Conservation (phyloP, 331 rosid species). For the Rosa hybrid region DNA sequence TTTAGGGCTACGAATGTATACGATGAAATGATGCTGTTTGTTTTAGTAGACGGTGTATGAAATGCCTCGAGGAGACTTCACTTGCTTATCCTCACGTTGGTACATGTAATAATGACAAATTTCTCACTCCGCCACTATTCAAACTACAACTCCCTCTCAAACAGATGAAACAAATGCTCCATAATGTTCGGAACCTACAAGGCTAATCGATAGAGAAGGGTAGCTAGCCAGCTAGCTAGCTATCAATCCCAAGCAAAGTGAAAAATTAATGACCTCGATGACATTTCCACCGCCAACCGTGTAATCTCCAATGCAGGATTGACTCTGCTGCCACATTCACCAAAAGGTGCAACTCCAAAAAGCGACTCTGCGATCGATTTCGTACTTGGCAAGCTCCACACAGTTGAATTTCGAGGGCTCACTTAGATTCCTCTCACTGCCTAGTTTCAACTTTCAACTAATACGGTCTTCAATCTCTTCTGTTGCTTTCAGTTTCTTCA, state of each 20-base stretch:
- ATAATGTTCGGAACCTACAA: background rate
- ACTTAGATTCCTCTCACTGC: constrained; percentile 11
- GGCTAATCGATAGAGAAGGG: background rate
- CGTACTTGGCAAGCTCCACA: background rate
- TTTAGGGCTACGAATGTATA: too few relatives aligned
- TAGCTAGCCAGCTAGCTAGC: background rate
- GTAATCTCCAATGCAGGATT: background rate
- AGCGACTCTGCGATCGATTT: background rate
- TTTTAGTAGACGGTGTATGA: background rate
- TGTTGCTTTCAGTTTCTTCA: constrained; percentile 19
- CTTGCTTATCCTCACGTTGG: background rate
- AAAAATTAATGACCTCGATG: constrained; percentile 19
- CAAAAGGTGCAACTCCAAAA: constrained; percentile 7
- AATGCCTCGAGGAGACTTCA: background rate
- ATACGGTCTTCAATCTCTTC: constrained; percentile 8
- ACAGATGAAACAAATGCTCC: background rate
- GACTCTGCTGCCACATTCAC: constrained; percentile 12
- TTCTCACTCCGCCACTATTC: background rate
- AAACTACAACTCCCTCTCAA: background rate
- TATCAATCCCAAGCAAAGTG: constrained; percentile 19
- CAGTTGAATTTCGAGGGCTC: constrained; percentile 14
- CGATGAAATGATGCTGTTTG: background rate
- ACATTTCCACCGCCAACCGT: constrained; percentile 23
- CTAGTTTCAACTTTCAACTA: constrained; percentile 29
- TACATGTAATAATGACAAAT: background rate